Percentiles rank a stretch among this genome's conserved stretches.
Conservation (phyloP, 768 basidiomycete species). For the Pleurotus pulmonarius region DNA sequence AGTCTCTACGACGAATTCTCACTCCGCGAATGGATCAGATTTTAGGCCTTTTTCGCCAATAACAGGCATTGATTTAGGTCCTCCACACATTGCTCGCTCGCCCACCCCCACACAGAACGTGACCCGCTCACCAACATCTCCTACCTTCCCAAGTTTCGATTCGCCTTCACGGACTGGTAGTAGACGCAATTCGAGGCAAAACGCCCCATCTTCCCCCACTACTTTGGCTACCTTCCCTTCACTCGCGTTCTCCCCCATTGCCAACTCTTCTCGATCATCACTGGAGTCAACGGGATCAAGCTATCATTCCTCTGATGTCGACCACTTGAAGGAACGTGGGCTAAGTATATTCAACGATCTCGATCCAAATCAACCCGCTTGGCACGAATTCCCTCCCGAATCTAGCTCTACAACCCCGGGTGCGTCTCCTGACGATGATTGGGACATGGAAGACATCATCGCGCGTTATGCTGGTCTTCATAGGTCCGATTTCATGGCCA, state of each 20-base stretch:
- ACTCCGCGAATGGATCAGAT: constrained; percentile 25
- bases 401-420: constrained; percentile 44
- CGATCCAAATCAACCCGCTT: constrained; percentile 47
- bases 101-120: constrained; percentile 63
- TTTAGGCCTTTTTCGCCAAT: constrained; percentile 44
- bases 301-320: constrained; percentile 77
- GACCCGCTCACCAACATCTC: constrained; percentile 51
- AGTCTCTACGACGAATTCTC: constrained; percentile 23
- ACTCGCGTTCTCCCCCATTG: constrained; percentile 65
- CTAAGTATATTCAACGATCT: constrained; percentile 50
- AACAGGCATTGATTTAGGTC: constrained; percentile 47
- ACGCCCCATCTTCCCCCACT: constrained; percentile 46
- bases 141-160: constrained; percentile 43
- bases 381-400: constrained; percentile 58
- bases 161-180: constrained; percentile 34
- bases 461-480: constrained; percentile 63
- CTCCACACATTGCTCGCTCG: constrained; percentile 48
- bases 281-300: constrained; percentile 80
- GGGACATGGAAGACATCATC: constrained; percentile 65
- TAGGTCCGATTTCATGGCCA: constrained; percentile 63
- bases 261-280: constrained; percentile 76
- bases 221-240: constrained; percentile 49
- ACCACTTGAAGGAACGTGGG: constrained; percentile 45
- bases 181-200: constrained; percentile 55
- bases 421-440: constrained; percentile 49